Evolutionary conservation across 352 stramenopile species (phyloP), one percentile per base, ranked within the genome.

Genomic region (Phytophthora boehmeriae): DNA sequence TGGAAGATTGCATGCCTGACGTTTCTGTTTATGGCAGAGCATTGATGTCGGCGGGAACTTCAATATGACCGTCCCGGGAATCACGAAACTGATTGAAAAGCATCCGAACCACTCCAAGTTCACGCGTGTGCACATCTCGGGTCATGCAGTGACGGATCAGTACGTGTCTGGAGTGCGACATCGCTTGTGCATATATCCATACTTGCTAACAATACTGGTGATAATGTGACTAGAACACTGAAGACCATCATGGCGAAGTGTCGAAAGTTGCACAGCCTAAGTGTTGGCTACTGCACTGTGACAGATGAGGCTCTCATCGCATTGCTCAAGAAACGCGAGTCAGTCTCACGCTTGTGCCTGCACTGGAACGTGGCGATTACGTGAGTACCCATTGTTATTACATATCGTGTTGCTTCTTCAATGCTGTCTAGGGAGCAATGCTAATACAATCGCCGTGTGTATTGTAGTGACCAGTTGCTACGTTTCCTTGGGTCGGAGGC

Each of bases 91-190:
- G 25, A 92, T 96, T 57, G 88, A 96, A 50, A 92, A 90, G 66
- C 88, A 96, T 47, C 85, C 83, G 42, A 96, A 96, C 54, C 88
- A 95, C 63, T 92, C 88, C 68, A 93, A 93, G 64, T 95, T 96
- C 57, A 83, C 83, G 44, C 85, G 84, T 46, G 73, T 96, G 14
- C 86, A 96, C 58, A 80, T 96, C 49, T 95, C 88, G 1, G 88
- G 88, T 0, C 87, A 95, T 52, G 63, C 81, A 0, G 77, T 87
- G 54, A 96, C 85, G 14, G 88, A 96, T 57, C 80, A 90, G 88
- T 96, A 77, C 43, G 74, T 58, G 23, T 25, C 4, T 5, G 3
- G 25, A 32, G 22, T 6, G 20, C 35, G 22, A 38, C 5, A 8
- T 16, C 35, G n/a, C 16, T 13, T 20, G 28, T 48, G 23, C 35